Percentiles rank a stretch among this genome's conserved stretches.
phyloP scores from a whole-genome alignment of 805 yeast genomes.

The Candida coquimbonensis region DNA sequence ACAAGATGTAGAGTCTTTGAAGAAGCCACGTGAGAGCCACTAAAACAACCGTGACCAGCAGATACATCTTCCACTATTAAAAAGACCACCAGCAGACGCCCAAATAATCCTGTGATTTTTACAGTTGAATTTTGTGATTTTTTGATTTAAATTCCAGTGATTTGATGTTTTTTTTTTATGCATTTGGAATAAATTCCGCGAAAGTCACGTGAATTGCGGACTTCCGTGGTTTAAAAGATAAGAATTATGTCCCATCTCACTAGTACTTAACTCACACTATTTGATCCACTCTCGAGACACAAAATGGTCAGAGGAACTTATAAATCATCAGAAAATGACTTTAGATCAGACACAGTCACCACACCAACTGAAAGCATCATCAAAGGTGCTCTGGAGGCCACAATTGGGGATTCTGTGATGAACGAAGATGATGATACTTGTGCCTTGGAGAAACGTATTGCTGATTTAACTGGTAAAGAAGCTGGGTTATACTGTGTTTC shows the following conservation, averaged over 20 bases:
- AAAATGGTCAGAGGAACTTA: slow-evolving; percentile 1
- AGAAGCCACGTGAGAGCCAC: slow-evolving; percentile 20
- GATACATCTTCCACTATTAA: slow-evolving; percentile 10
- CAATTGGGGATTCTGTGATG: slow-evolving; percentile 87
- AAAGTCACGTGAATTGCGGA: too few species aligned
- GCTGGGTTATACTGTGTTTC: slow-evolving; percentile 80
- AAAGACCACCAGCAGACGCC: background rate
- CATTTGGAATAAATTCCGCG: too few species aligned
- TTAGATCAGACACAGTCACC: slow-evolving; percentile 83
- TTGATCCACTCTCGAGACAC: too few species aligned
- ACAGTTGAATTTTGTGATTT: too few species aligned
- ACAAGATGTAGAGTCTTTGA: slow-evolving; percentile 14
- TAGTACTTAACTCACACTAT: too few species aligned
- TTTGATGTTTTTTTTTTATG: too few species aligned
- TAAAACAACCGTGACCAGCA: slow-evolving; percentile 13
- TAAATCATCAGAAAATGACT: slow-evolving; percentile 36
- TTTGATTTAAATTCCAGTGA: too few species aligned
- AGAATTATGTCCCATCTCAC: too few species aligned
- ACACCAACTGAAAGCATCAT: slow-evolving; percentile 76
- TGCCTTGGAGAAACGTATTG: slow-evolving; percentile 56
- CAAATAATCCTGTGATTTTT: too few species aligned
- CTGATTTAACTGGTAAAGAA: slow-evolving; percentile 67
- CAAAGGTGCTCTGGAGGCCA: slow-evolving; percentile 45
- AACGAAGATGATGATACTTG: slow-evolving; percentile 71
- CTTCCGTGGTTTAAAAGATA: too few species aligned